Evolutionary conservation across 2,329 filamentous ascomycete genomes (phyloP).

Genomic region (Penicillium rolfsii): DNA sequence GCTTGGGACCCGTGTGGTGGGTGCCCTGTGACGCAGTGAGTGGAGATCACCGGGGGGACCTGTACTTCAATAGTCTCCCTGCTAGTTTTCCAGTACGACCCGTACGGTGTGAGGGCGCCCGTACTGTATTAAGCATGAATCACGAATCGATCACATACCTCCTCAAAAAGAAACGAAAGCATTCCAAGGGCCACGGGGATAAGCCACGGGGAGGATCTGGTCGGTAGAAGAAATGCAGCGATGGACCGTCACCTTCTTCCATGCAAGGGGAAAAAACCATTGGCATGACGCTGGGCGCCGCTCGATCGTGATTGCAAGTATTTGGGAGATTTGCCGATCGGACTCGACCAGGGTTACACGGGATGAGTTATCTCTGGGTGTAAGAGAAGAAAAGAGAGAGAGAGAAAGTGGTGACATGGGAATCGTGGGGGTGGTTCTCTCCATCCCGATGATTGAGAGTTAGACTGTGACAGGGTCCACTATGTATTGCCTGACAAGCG

Average conservation of each 20-base stretch:
- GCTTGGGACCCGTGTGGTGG: slow-evolving; percentile 12
- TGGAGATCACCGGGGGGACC: slow-evolving; percentile 17
- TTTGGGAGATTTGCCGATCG: slow-evolving; percentile 19
- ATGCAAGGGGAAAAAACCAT: slow-evolving; percentile 26
- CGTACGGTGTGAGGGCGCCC: not conserved
- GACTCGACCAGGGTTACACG: slow-evolving; percentile 21
- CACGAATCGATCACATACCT: slow-evolving; percentile 19
- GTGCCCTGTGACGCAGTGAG: slow-evolving; percentile 29
- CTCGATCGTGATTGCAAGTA: slow-evolving; percentile 19
- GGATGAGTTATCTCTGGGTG: not conserved
- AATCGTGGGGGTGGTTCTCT: not conserved
- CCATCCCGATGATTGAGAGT: not conserved
- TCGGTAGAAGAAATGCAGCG: not conserved
- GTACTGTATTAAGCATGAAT: not conserved
- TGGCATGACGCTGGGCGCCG: slow-evolving; percentile 16
- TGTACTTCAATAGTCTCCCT: not conserved
- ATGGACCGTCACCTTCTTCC: not conserved
- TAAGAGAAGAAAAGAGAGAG: not conserved
- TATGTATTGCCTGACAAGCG: not conserved
- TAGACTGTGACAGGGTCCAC: not conserved
- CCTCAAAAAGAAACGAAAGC: not conserved
- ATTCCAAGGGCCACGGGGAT: not conserved
- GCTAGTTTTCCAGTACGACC: not conserved
- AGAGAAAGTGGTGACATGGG: not conserved
- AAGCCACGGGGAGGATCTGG: not conserved